Evolutionary conservation across 371 early-diverging fungal genomes (phyloP), one percentile per base, ranked within the genome.

Genomic region (Mortierella sp.): DNA sequence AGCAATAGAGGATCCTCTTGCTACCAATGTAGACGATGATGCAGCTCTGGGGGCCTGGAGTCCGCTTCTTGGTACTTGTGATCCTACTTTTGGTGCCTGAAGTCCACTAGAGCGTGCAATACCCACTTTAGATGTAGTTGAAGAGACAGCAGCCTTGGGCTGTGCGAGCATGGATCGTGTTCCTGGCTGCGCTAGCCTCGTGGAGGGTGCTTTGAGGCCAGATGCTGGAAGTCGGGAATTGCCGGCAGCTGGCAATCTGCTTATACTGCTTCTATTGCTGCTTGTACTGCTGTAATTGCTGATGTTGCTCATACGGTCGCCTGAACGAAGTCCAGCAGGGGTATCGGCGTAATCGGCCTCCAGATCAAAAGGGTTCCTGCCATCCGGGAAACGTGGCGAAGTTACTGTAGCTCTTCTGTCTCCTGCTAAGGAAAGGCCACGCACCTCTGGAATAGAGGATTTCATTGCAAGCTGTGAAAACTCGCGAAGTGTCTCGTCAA

Each of bases 361-460:
- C 14, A 78, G 68, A 43, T 78, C 79, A 61, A 62, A 78, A 1
- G 64, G 74, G 32, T 78, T 78, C 57, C 73, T 69, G 45, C 70
- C 73, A 32, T 69, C 70, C 1, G 78, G 39, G 57, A 77, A 72
- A 35, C 71, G 70, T 16, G 62, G 57, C 18, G 77, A 72, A 24
- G 16, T 59, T 14, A 40, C 47, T 57, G 66, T 39, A n/a, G 62
- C 14, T 63, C 49, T 14, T 26, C 37, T 61, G 18, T 10, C 49
- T 18, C 30, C 39, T 4, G 14, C 18, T 1, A 54, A 5, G 4
- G 47, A 9, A 28, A 73, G 71, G 30, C 73, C 74, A 40, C 74
- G 68, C 14, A 77, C 59, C 12, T 30, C 65, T 3, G 47, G 26
- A 16, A 64, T 26, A 24, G 61, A 22, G 0, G 62, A 28, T 32